Base-by-base conservation (phyloP, 345 rosid genomes). In the Salix koriyanagi region DNA sequence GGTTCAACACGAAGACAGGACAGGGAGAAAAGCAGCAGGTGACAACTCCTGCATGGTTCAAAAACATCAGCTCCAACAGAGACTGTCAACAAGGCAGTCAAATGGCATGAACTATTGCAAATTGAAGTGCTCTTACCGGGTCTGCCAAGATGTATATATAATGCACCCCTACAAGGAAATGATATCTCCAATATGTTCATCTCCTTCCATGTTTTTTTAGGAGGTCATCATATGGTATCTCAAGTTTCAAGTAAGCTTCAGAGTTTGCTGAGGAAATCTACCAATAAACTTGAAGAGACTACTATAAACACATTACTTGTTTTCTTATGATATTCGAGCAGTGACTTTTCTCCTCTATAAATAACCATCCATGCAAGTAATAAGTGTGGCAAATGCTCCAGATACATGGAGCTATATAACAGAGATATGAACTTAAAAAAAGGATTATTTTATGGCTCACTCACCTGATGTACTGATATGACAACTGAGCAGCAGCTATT, bases 381-480 rank as follows among this genome's bases (percentile, higher is more conserved):
- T 32, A 32, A 30, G 68, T 6, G 23, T 65, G 15, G 11, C 44
- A 60, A 69, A 30, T 71, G 52, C 5, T 6, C 21, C 11, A 67
- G 11, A 58, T 11, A 67, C 1, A 28, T 39, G 16, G 4, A 60
- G 37, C 30, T 44, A 23, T 70, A 52, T 30, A 77, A 21, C 48
- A 44, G 1, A 54, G 3, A 72, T 4, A n/a, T 15, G 37, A 19
- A 70, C 18, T 16, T 7, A 4, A 54, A 36, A 10, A 39, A 61
- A 67, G 23, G 4, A 19, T 25, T 26, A 28, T 1, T 37, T 5
- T 7, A 64, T 61, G 32, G 37, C 67, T 41, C 30, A 60, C 75
- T 70, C 61, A 90, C 99, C 99, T 96, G 87, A 96, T 96, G 76
- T 96, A 96, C 80, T 94, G 99, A 85, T 96, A 92, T 46, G 99